These are phyloP conservation scores for Chrysoporthe deuterocubensis DNA, from an alignment of 2,329 filamentous ascomycete species.

Conservation along the genomic window DNA sequence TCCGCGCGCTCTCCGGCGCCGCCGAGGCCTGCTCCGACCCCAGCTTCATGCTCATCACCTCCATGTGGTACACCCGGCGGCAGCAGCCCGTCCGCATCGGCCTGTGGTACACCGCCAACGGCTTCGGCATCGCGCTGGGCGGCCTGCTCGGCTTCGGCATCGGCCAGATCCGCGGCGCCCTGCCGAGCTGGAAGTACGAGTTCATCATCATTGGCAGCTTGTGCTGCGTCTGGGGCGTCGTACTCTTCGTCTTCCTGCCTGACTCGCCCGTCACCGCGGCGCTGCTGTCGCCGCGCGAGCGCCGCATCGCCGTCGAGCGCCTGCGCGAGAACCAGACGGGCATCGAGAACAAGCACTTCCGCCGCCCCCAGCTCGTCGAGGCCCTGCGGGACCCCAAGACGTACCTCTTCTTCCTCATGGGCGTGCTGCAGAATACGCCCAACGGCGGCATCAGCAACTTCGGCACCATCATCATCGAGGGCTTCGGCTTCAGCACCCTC, in stretches of 20 bases:
- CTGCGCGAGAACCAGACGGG: conserved; percentile 42
- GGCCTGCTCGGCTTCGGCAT: conserved; percentile 42
- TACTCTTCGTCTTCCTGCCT: conserved; percentile 32
- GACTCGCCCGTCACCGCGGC: conserved; percentile 33
- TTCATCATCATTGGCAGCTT: conserved; percentile 42
- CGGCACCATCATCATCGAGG: conserved; percentile 55
- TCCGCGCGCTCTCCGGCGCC: conserved; percentile 65
- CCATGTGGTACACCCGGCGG: conserved; percentile 25
- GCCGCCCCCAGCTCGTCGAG: conserved; percentile 38
- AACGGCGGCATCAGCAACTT: conserved; percentile 44
- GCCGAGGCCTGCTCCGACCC: conserved; percentile 23
- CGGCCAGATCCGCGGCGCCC: conserved; percentile 37
- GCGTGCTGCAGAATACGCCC: conserved; percentile 28
- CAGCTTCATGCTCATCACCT: conserved; percentile 40
- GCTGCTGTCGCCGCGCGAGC: conserved; percentile 35
- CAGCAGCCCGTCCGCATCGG: conserved; percentile 28
- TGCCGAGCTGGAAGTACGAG: conserved; percentile 39
- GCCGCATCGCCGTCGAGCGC: conserved; percentile 37
- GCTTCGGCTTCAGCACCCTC: conserved; percentile 54
- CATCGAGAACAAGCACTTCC: conserved; percentile 39
- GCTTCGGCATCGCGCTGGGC: conserved; percentile 29
- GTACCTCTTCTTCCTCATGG: conserved; percentile 34
- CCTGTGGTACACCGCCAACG: conserved; percentile 29
- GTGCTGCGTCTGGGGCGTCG: conserved; percentile 38
- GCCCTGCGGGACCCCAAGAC: conserved; percentile 40